A percentile compares a stretch with the other conserved stretches of the same genome.
Evolutionary conservation across 345 rosid species (phyloP).

Genomic region (Gossypium herbaceum): DNA sequence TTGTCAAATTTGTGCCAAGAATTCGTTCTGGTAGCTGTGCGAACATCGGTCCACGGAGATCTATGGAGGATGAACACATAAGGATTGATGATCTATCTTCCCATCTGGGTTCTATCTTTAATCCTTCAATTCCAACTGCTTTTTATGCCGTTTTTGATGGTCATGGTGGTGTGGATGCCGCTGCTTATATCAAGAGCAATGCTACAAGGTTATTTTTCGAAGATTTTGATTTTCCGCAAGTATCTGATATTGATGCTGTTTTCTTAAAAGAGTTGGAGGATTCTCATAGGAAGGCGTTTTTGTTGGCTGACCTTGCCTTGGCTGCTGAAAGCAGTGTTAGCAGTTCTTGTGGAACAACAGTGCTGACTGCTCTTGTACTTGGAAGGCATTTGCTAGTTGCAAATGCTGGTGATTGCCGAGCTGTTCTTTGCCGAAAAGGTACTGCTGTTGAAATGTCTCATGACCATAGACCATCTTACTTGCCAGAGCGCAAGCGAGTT

Average conservation of each 20-base stretch:
- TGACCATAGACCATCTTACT: conserved; percentile 65
- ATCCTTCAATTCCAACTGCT: conserved; percentile 58
- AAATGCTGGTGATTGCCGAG: conserved; percentile 86
- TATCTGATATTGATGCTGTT: conserved; percentile 41
- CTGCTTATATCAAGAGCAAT: conserved; percentile 67
- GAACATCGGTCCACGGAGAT: conserved; percentile 55
- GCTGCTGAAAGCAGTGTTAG: conserved; percentile 41
- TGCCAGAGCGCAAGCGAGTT: conserved; percentile 64
- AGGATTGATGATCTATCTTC: conserved; percentile 72
- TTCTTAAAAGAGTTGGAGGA: conserved; percentile 47
- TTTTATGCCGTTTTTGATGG: conserved; percentile 95
- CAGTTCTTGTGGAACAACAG: conserved; percentile 55
- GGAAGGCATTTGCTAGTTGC: conserved; percentile 71
- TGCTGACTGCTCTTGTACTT: conserved; percentile 58
- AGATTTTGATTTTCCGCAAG: conserved; percentile 51
- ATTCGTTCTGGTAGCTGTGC: conserved; percentile 79
- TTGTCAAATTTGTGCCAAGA: conserved; percentile 40
- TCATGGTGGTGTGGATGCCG: conserved; percentile 88
- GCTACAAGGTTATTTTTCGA: conserved; percentile 66
- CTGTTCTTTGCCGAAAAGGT: conserved; percentile 77
- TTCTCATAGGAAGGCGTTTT: conserved; percentile 51
- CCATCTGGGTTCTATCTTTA: conserved; percentile 44
- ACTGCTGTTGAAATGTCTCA: conserved; percentile 71
- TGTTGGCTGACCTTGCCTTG: conserved; percentile 52
- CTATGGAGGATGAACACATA: conserved; percentile 88